These are phyloP conservation scores for Periconia sp. DNA, from an alignment of 2,329 filamentous ascomycete species.

Conservation along the genomic window DNA sequence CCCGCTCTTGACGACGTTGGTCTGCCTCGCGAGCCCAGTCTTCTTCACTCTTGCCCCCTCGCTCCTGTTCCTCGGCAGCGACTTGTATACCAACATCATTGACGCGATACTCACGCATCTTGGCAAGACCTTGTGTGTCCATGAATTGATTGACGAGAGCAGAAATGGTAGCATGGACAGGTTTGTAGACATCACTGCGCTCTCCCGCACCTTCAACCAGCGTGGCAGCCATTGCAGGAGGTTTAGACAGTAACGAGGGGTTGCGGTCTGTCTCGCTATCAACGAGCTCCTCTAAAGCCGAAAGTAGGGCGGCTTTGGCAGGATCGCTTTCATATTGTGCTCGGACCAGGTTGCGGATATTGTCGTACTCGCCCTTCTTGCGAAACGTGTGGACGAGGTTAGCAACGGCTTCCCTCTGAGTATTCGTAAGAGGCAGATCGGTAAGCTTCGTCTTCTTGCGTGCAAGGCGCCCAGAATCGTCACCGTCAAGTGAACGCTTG, in stretches of 20 bases:
- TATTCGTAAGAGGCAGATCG: constrained; percentile 74
- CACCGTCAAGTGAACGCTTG: constrained; percentile 40
- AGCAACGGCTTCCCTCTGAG: constrained; percentile 76
- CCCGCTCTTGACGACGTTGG: constrained; percentile 64
- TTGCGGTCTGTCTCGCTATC: constrained; percentile 78
- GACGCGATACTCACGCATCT: constrained; percentile 71
- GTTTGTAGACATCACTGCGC: constrained; percentile 75
- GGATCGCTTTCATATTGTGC: constrained; percentile 69
- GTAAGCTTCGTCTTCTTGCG: constrained; percentile 72
- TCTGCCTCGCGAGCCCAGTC: constrained; percentile 74
- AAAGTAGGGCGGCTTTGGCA: constrained; percentile 70
- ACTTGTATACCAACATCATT: constrained; percentile 73
- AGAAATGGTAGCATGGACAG: constrained; percentile 71
- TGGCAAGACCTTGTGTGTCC: constrained; percentile 66
- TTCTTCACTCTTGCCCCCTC: constrained; percentile 74
- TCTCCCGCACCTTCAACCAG: constrained; percentile 81
- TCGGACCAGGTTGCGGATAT: constrained; percentile 77
- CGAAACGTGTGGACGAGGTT: constrained; percentile 80
- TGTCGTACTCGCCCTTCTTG: constrained; percentile 84
- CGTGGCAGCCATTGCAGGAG: constrained; percentile 74
- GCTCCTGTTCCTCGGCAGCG: constrained; percentile 67
- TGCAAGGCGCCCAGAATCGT: constrained; percentile 31
- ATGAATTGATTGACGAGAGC: constrained; percentile 70
- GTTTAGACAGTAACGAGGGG: constrained; percentile 72
- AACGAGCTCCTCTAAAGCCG: constrained; percentile 71